A percentile compares a stretch with the other conserved stretches of the same genome.
Conservation (phyloP, 169 alveolate genomes). For the Babesia gibsoni region DNA sequence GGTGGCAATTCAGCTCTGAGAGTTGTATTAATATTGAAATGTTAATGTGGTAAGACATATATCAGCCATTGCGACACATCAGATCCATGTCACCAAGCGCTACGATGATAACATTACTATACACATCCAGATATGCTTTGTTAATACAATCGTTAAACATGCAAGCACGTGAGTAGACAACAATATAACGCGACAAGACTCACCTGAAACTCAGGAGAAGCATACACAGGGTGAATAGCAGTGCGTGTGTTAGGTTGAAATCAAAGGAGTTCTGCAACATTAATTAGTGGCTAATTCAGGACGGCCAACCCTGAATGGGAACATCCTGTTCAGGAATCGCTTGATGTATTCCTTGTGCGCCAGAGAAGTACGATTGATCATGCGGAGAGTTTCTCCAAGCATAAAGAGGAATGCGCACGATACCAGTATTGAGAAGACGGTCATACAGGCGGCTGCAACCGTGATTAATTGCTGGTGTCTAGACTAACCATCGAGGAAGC, state of each 20-base stretch:
- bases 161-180: no score
- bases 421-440: slow-evolving; percentile 29
- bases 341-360: slow-evolving; percentile 20
- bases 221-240: slow-evolving; percentile 8
- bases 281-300: not conserved
- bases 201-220: slow-evolving; percentile 19
- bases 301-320: slow-evolving; percentile 55
- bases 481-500: slow-evolving; percentile 52
- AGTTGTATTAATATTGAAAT: no score
- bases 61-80: no score
- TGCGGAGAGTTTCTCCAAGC: slow-evolving; percentile 51
- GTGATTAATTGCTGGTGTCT: not conserved
- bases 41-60: no score
- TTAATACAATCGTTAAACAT: no score
- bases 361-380: slow-evolving; percentile 18
- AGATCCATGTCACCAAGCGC: no score
- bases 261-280: slow-evolving; percentile 5
- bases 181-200: no score
- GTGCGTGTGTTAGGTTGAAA: slow-evolving; percentile 40
- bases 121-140: no score
- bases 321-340: slow-evolving; percentile 23
- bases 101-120: no score
- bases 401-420: slow-evolving; percentile 56
- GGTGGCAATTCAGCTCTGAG: no score
- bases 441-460: slow-evolving; percentile 44